Conservation (phyloP, 2,329 filamentous ascomycete species). For the Ciborinia camelliae region DNA sequence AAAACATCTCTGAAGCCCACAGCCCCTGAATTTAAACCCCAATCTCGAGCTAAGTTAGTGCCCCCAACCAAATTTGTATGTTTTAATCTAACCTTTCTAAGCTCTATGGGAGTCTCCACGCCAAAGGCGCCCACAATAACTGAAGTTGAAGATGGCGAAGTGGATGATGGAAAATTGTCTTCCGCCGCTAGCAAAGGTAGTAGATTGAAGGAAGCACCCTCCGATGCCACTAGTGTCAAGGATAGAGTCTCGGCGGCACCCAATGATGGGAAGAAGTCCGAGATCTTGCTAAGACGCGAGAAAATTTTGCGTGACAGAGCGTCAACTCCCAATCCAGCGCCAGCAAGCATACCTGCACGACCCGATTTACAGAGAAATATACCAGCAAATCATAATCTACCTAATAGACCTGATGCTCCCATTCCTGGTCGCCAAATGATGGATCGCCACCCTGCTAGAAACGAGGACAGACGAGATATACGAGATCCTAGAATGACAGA, state of each 20-base stretch:
- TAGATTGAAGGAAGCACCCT: slow-evolving; percentile 8
- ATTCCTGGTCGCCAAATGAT: slow-evolving; percentile 33
- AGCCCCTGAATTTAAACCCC: slow-evolving; percentile 63
- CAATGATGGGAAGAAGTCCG: slow-evolving; percentile 30
- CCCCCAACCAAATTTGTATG: neutral
- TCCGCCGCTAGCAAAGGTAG: slow-evolving; percentile 13
- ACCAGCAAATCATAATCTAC: slow-evolving; percentile 29
- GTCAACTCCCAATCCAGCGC: slow-evolving; percentile 22
- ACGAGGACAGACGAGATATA: slow-evolving; percentile 35
- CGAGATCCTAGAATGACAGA: slow-evolving; percentile 30
- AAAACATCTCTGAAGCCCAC: slow-evolving; percentile 52
- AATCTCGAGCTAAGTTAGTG: slow-evolving; percentile 37
- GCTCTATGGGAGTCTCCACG: slow-evolving; percentile 37
- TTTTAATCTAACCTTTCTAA: slow-evolving; percentile 38
- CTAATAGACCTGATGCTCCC: slow-evolving; percentile 36
- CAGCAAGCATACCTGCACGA: slow-evolving; percentile 27
- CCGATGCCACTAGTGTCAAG: slow-evolving; percentile 21
- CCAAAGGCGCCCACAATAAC: slow-evolving; percentile 35
- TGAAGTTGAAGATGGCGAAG: slow-evolving; percentile 70
- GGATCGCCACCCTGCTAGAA: slow-evolving; percentile 34
- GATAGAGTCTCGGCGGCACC: slow-evolving; percentile 26
- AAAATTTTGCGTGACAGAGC: slow-evolving; percentile 32
- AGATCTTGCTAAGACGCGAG: slow-evolving; percentile 33
- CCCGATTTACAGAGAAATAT: slow-evolving; percentile 27
- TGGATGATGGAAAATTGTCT: slow-evolving; percentile 54